A percentile compares a stretch with the other conserved stretches of the same genome.
phyloP scores from a whole-genome alignment of 2,329 filamentous ascomycete species.

The Sporothrix brasiliensis region DNA sequence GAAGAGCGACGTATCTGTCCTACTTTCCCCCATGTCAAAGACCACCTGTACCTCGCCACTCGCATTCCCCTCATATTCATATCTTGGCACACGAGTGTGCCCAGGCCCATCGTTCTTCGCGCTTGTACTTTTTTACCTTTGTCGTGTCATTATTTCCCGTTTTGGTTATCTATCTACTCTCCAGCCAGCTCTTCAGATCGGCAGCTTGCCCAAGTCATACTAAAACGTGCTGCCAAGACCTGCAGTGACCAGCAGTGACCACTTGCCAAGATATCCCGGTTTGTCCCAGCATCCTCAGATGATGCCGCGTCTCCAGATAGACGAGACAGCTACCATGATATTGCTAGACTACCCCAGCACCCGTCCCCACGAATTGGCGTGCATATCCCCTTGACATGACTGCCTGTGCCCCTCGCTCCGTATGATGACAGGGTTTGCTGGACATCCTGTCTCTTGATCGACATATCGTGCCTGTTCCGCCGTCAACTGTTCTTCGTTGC shows the following conservation, averaged over 20 bases:
- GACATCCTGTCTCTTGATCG: neutral
- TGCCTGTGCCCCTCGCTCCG: neutral
- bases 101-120: neutral
- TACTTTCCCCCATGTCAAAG: neutral
- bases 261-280: neutral
- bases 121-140: neutral
- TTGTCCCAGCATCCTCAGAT: neutral
- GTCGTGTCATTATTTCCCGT: neutral
- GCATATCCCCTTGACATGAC: conserved; percentile 6
- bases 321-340: neutral
- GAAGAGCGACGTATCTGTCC: neutral
- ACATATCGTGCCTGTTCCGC: neutral
- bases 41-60: conserved; percentile 1
- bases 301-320: neutral
- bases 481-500: neutral
- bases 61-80: conserved; percentile 10
- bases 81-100: neutral
- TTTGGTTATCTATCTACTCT: neutral
- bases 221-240: too few relatives aligned
- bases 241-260: too few relatives aligned
- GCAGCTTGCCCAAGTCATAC: neutral
- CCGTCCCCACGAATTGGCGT: neutral
- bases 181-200: neutral
- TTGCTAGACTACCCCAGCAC: neutral
- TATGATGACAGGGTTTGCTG: neutral